Conservation (phyloP, 1,284 basidiomycete species). For the Fistulinella cinereoalba region DNA sequence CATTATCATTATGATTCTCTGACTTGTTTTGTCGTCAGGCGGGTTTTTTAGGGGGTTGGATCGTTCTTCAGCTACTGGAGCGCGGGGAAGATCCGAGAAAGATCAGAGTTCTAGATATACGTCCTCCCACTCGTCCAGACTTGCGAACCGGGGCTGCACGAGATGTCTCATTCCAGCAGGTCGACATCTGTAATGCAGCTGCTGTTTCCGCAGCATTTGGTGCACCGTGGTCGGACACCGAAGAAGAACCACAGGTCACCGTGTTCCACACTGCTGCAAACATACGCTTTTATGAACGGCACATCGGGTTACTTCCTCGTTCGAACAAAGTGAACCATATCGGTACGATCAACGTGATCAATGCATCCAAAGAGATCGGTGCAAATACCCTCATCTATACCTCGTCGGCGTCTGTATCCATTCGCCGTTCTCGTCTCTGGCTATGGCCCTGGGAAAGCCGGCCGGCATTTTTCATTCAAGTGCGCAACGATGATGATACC, state of each 20-base stretch:
- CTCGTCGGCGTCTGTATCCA: constrained; percentile 56
- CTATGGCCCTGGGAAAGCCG: constrained; percentile 70
- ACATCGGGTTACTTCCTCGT: constrained; percentile 44
- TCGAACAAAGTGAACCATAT: constrained; percentile 61
- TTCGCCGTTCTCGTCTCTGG: constrained; percentile 55
- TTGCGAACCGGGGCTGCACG: constrained; percentile 46
- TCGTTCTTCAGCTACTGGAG: constrained; percentile 60
- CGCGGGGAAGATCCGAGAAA: constrained; percentile 64
- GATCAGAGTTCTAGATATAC: constrained; percentile 69
- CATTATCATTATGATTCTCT: neutral
- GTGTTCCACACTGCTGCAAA: constrained; percentile 73
- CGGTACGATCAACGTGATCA: constrained; percentile 62
- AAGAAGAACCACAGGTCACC: constrained; percentile 41
- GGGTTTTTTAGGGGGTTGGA: constrained; percentile 75
- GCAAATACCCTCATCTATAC: constrained; percentile 57
- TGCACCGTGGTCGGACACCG: constrained; percentile 55
- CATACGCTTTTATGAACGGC: constrained; percentile 72
- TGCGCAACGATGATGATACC: constrained; percentile 54
- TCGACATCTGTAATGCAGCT: constrained; percentile 52
- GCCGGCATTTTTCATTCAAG: constrained; percentile 54
- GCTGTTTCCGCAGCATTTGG: constrained; percentile 59
- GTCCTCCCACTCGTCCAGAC: constrained; percentile 52
- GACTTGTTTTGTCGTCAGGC: constrained; percentile 39
- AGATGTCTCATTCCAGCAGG: constrained; percentile 54
- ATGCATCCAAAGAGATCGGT: constrained; percentile 40